Evolutionary conservation across 768 basidiomycete species (phyloP).

Genomic region (Podaxis sp.): DNA sequence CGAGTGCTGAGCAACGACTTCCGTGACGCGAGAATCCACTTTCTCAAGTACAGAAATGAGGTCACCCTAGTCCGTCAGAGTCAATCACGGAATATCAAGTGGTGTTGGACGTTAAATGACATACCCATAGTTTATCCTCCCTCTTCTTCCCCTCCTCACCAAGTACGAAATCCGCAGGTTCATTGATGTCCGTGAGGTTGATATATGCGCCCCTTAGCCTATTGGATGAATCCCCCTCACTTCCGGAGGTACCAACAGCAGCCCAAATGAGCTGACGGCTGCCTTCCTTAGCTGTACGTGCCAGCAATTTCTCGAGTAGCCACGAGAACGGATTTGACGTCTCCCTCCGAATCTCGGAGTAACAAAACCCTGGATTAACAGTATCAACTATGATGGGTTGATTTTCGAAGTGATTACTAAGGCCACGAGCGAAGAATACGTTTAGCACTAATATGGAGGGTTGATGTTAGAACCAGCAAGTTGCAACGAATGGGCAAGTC

Average conservation of each 20-base stretch:
- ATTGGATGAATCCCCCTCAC: not conserved
- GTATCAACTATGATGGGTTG: slow-evolving; percentile 33
- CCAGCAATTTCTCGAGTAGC: slow-evolving; percentile 24
- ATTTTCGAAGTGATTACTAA: slow-evolving; percentile 31
- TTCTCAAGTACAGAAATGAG: slow-evolving; percentile 6
- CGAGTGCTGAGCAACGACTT: not conserved
- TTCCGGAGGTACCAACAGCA: slow-evolving; percentile 24
- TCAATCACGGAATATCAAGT: not conserved
- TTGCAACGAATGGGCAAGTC: too few species aligned
- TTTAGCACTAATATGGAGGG: slow-evolving; percentile 35
- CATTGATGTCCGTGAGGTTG: slow-evolving; percentile 22
- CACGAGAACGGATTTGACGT: not conserved
- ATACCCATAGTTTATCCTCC: slow-evolving; percentile 32
- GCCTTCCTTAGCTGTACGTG: slow-evolving; percentile 38
- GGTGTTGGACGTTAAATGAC: not conserved
- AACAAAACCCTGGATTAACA: slow-evolving; percentile 47
- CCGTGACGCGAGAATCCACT: slow-evolving; percentile 6
- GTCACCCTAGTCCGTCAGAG: not conserved
- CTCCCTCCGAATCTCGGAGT: slow-evolving; percentile 31
- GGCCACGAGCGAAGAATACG: slow-evolving; percentile 38
- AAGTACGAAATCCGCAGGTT: slow-evolving; percentile 29
- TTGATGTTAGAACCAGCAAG: too few species aligned
- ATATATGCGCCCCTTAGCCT: slow-evolving; percentile 31
- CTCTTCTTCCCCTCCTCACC: slow-evolving; percentile 25
- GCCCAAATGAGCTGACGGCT: slow-evolving; percentile 34